phyloP scores from a whole-genome alignment of 768 basidiomycete genomes.

The Candolleomyces efflorescens region DNA sequence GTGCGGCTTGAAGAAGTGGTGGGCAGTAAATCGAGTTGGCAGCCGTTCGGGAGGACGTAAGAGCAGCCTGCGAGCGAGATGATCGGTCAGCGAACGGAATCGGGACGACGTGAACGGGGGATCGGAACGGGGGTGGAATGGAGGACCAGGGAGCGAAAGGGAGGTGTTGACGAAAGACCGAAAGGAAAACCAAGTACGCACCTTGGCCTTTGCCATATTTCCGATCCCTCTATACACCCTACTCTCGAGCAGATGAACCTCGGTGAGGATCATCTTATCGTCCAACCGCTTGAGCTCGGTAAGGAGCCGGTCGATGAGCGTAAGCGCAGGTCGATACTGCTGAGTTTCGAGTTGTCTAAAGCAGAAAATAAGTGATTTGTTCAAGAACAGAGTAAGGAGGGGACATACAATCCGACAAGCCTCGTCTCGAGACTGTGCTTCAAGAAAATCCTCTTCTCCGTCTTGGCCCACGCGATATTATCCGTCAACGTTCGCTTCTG shows the following conservation, averaged over 20 bases:
- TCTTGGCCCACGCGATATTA: constrained; percentile 89
- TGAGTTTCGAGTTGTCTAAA: constrained; percentile 67
- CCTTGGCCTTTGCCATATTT: constrained; percentile 90
- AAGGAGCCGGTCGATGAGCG: constrained; percentile 81
- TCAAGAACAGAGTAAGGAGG: background rate
- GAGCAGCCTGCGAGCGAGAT: constrained; percentile 52
- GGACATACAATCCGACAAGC: constrained; percentile 63
- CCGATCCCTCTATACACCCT: constrained; percentile 86
- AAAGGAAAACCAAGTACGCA: constrained; percentile 19
- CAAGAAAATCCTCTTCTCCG: constrained; percentile 91
- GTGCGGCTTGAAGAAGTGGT: constrained; percentile 38
- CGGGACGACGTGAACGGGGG: background rate
- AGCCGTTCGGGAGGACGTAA: constrained; percentile 89
- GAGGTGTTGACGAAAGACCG: background rate
- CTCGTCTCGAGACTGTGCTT: constrained; percentile 92
- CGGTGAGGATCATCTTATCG: constrained; percentile 97
- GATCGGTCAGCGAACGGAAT: background rate
- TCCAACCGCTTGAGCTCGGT: constrained; percentile 90
- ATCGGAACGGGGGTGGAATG: background rate
- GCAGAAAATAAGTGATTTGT: constrained; percentile 5
- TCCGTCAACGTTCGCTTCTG: constrained; percentile 87
- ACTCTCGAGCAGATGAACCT: constrained; percentile 93
- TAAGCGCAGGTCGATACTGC: constrained; percentile 74
- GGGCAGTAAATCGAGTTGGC: constrained; percentile 94
- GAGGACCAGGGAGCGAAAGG: background rate